Conservation (phyloP, 163 green algal genomes). For the Scenedesmus sp. region DNA sequence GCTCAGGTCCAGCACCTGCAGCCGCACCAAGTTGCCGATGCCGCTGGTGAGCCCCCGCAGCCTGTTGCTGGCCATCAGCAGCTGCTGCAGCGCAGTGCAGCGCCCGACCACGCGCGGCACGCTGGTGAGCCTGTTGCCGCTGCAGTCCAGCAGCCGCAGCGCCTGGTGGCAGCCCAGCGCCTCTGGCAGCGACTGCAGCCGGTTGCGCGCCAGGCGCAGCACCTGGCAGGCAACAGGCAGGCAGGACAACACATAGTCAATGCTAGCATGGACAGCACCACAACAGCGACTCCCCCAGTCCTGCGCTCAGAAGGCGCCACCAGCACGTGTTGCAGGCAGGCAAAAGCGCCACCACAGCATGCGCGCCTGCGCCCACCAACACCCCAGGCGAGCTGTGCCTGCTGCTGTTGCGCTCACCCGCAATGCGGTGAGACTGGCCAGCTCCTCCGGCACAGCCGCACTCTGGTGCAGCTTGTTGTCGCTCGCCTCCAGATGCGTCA, state of each 20-base stretch:
- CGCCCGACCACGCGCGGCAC: conserved; percentile 40
- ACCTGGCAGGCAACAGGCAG: conserved; percentile 26
- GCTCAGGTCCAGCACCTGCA: conserved; percentile 51
- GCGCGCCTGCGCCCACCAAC: neutral
- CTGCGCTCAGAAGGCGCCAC: no score
- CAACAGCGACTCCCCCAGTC: no score
- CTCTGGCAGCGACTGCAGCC: conserved; percentile 54
- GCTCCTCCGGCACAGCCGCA: conserved; percentile 50
- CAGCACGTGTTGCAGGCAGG: neutral
- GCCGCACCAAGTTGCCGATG: conserved; percentile 49
- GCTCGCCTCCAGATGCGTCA: conserved; percentile 44
- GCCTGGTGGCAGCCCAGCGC: conserved; percentile 32
- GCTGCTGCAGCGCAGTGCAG: conserved; percentile 55
- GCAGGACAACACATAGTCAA: neutral
- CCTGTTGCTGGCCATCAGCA: conserved; percentile 52
- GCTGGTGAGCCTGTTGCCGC: conserved; percentile 45
- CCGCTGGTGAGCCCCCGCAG: conserved; percentile 53
- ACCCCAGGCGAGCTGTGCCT: neutral
- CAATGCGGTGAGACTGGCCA: conserved; percentile 37
- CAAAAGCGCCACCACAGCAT: no score
- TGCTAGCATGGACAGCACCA: neutral
- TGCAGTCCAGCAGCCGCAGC: conserved; percentile 49
- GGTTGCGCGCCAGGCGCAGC: conserved; percentile 52
- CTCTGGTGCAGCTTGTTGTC: conserved; percentile 60
- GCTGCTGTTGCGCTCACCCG: conserved; percentile 16